Conservation (phyloP, 2,329 filamentous ascomycete genomes). For the Hymenoscyphus scutula region DNA sequence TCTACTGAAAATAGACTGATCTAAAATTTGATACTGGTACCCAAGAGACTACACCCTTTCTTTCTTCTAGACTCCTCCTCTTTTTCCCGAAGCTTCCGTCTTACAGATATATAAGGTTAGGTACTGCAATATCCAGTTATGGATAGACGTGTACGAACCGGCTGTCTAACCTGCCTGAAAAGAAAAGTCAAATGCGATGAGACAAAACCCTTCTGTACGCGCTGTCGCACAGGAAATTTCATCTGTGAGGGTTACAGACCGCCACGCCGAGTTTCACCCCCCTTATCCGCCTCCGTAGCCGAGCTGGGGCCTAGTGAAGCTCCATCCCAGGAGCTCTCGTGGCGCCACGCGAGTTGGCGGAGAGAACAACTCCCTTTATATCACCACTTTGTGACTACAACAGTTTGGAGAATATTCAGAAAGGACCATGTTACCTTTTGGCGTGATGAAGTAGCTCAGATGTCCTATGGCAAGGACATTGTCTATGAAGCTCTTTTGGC, state of each 20-base stretch:
- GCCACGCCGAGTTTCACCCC: constrained; percentile 8
- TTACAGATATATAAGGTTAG: too few species aligned
- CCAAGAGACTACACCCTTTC: too few species aligned
- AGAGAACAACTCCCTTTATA: constrained; percentile 27
- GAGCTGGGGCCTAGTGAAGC: neutral
- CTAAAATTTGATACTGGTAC: too few species aligned
- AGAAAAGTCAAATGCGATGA: constrained; percentile 29
- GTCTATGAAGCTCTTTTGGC: constrained; percentile 27
- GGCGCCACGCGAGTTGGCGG: constrained; percentile 22
- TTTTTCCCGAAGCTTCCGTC: too few species aligned
- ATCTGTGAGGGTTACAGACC: constrained; percentile 22
- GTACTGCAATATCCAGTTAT: too few species aligned
- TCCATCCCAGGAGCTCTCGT: constrained; percentile 14
- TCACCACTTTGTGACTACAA: constrained; percentile 30
- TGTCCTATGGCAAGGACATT: constrained; percentile 23
- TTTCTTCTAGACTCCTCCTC: too few species aligned
- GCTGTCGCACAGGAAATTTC: constrained; percentile 24
- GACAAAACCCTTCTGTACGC: constrained; percentile 21
- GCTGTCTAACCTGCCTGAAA: constrained; percentile 25
- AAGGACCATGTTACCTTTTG: constrained; percentile 26
- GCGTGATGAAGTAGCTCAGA: constrained; percentile 28
- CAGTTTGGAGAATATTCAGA: constrained; percentile 21
- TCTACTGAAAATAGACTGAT: too few species aligned
- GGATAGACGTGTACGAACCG: constrained; percentile 21
- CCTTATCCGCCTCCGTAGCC: neutral